These are phyloP conservation scores for Aspergillus conjunctus DNA, from an alignment of 495 filamentous ascomycete genomes.

Conservation along the genomic window DNA sequence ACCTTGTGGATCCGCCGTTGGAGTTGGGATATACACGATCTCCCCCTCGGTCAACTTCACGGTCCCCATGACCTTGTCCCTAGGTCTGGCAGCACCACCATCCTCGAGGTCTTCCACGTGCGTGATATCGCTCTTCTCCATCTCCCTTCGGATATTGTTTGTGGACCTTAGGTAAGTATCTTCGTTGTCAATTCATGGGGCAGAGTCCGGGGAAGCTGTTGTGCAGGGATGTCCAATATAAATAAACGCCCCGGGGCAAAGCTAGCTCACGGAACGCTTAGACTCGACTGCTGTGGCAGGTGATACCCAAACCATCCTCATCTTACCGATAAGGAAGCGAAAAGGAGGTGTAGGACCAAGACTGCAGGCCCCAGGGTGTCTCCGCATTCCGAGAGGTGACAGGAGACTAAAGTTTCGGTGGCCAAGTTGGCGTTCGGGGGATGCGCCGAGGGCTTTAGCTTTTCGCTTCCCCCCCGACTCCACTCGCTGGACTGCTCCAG, in stretches of 20 bases:
- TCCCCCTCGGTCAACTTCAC: slow-evolving; percentile 33
- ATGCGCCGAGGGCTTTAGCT: not conserved
- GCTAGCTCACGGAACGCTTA: too few species aligned
- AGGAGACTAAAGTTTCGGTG: not conserved
- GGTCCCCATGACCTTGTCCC: slow-evolving; percentile 31
- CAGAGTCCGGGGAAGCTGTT: not conserved
- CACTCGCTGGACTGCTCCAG: not conserved
- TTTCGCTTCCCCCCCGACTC: not conserved
- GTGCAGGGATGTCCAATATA: not conserved
- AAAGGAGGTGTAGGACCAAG: not conserved
- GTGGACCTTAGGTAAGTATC: too few species aligned
- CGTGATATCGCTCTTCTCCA: slow-evolving; percentile 13
- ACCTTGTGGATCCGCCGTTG: slow-evolving; percentile 34
- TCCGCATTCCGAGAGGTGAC: not conserved
- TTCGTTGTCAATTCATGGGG: not conserved
- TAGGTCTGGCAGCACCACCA: not conserved
- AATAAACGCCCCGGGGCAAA: not conserved
- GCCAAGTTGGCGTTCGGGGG: not conserved
- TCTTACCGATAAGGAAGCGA: not conserved
- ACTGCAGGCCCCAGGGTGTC: not conserved
- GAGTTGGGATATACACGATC: slow-evolving; percentile 36
- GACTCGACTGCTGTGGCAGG: not conserved
- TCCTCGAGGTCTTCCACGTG: slow-evolving; percentile 30
- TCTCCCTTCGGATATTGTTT: not conserved
- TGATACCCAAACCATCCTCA: not conserved